Conservation (phyloP, 768 basidiomycete genomes). For the Boletus speciosus region DNA sequence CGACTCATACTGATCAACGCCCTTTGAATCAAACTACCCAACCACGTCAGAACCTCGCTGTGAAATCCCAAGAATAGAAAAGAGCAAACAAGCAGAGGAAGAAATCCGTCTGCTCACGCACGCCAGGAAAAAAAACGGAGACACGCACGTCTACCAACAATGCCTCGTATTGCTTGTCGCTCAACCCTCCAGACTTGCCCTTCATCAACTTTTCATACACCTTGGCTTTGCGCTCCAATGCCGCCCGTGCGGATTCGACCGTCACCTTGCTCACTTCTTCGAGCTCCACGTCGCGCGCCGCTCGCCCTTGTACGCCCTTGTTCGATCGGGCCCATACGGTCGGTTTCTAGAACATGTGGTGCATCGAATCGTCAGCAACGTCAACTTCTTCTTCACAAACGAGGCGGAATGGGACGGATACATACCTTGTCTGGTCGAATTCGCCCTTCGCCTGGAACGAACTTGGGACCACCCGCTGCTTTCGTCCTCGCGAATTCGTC, state of each 20-base stretch:
- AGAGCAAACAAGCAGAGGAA: background rate
- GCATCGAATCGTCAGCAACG: background rate
- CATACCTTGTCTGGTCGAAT: slow-evolving; percentile 70
- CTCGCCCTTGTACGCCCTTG: slow-evolving; percentile 65
- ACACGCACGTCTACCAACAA: slow-evolving; percentile 73
- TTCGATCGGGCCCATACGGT: slow-evolving; percentile 76
- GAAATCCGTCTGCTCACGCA: background rate
- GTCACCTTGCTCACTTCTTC: slow-evolving; percentile 68
- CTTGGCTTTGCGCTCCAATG: slow-evolving; percentile 72
- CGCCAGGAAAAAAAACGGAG: background rate
- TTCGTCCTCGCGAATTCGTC: slow-evolving; percentile 66
- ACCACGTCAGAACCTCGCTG: background rate
- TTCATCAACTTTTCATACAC: slow-evolving; percentile 76
- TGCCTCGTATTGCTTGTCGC: slow-evolving; percentile 66
- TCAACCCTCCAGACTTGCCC: slow-evolving; percentile 77
- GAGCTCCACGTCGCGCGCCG: slow-evolving; percentile 64
- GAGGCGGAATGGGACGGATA: background rate
- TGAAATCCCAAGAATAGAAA: background rate
- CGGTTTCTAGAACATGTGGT: slow-evolving; percentile 52
- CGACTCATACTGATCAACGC: slow-evolving; percentile 50
- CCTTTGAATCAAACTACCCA: slow-evolving; percentile 63
- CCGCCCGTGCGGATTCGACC: slow-evolving; percentile 66
- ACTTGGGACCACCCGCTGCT: slow-evolving; percentile 47
- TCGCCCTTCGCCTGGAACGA: slow-evolving; percentile 54
- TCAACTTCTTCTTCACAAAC: background rate